These are phyloP conservation scores for Choricystis sp. DNA, from an alignment of 139 green algal species.

Conservation along the genomic window DNA sequence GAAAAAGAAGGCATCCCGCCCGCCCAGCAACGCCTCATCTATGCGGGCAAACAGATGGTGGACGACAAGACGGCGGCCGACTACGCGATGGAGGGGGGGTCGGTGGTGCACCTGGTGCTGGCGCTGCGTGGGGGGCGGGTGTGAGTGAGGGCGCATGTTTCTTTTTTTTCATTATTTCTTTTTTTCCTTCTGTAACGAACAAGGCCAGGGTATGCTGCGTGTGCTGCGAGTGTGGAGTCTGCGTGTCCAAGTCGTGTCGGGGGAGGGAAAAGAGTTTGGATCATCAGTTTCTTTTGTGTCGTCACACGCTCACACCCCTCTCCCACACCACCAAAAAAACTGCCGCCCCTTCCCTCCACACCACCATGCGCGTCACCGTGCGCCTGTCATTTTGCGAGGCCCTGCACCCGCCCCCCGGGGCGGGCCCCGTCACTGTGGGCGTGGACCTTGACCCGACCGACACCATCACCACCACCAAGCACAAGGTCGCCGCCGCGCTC, in stretches of 20 bases:
- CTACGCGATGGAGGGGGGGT: conserved; percentile 98
- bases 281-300: too few relatives aligned
- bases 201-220: too few relatives aligned
- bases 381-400: neutral
- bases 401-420: neutral
- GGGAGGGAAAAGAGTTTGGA: too few relatives aligned
- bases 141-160: too few relatives aligned
- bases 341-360: neutral
- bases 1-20: conserved; percentile 99
- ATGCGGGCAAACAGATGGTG: conserved; percentile 98
- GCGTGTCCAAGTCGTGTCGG: too few relatives aligned
- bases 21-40: conserved; percentile 91
- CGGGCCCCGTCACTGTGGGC: neutral
- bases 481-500: conserved; percentile 1
- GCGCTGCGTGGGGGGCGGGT: conserved; percentile 18
- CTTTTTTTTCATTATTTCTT: too few relatives aligned
- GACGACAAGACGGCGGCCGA: conserved; percentile 96
- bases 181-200: too few relatives aligned
- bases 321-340: neutral
- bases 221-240: too few relatives aligned
- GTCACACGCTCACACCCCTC: too few relatives aligned
- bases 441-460: neutral
- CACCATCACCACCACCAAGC: neutral
- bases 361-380: neutral
- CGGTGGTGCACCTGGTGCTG: conserved; percentile 91